Conservation (phyloP, 176 grass and related monocot genomes). For the Avena insularis region DNA sequence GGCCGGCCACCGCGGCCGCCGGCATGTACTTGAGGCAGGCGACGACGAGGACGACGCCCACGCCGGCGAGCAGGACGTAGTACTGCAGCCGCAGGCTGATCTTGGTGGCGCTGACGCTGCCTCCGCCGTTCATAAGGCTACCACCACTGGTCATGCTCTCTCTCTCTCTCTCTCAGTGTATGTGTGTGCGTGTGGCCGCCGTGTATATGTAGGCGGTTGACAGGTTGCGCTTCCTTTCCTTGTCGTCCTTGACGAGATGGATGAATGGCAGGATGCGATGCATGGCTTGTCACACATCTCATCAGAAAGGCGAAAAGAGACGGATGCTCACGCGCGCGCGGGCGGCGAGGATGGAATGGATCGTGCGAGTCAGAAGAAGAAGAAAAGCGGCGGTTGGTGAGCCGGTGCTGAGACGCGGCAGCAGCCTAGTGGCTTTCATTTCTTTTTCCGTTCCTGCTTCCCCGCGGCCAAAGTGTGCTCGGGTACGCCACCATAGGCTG, state of each 20-base stretch:
- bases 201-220: not conserved
- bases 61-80: constrained; percentile 45
- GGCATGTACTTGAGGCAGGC: constrained; percentile 53
- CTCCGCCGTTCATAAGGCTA: not conserved
- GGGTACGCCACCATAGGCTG: not conserved
- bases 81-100: constrained; percentile 51
- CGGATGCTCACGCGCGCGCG: not conserved
- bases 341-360: not conserved
- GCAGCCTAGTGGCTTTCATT: not conserved
- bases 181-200: not conserved
- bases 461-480: not conserved
- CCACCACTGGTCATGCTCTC: not conserved
- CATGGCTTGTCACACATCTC: not conserved
- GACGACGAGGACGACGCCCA: constrained; percentile 14
- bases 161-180: not conserved
- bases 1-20: constrained; percentile 3
- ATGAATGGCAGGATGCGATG: not conserved
- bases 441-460: not conserved
- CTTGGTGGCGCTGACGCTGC: not conserved
- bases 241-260: not conserved
- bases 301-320: not conserved
- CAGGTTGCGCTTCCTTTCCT: not conserved
- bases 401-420: not conserved
- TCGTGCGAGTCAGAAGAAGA: constrained; percentile 6
- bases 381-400: constrained; percentile 9